phyloP scores from a whole-genome alignment of 148 eudicot species.

The Rheum nobile region DNA sequence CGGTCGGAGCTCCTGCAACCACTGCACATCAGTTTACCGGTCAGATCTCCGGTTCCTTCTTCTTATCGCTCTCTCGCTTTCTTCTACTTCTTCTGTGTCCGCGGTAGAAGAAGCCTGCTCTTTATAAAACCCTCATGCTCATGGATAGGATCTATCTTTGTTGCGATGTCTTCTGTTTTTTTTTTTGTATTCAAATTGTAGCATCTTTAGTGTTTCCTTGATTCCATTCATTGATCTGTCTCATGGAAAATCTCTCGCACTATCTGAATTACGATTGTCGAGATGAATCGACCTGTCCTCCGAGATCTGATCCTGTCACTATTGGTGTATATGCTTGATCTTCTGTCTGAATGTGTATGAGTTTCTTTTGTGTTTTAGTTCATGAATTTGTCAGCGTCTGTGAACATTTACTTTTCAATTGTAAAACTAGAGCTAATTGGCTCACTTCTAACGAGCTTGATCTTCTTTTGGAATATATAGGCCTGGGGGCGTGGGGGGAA shows the following conservation, averaged over 20 bases:
- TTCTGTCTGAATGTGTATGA: background rate
- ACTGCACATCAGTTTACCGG: background rate
- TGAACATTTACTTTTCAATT: background rate
- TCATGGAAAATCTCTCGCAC: background rate
- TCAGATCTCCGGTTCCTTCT: background rate
- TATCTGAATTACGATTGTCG: background rate
- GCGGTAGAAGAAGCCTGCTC: background rate
- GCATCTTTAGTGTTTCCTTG: background rate
- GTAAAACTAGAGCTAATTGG: background rate
- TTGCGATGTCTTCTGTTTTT: background rate
- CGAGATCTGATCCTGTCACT: background rate
- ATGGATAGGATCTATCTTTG: background rate
- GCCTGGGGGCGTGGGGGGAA: background rate
- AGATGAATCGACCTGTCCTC: background rate
- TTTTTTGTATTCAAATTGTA: background rate
- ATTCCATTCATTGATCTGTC: background rate
- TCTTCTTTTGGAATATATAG: background rate
- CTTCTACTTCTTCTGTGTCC: background rate
- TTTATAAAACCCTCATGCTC: background rate
- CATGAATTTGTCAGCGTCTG: background rate
- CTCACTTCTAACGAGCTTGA: background rate
- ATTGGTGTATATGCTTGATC: background rate
- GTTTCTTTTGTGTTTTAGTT: background rate
- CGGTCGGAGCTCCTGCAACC: background rate
- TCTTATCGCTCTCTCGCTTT: background rate